Evolutionary conservation across 2,329 filamentous ascomycete genomes (phyloP).

Genomic region (Penicillium sp.): DNA sequence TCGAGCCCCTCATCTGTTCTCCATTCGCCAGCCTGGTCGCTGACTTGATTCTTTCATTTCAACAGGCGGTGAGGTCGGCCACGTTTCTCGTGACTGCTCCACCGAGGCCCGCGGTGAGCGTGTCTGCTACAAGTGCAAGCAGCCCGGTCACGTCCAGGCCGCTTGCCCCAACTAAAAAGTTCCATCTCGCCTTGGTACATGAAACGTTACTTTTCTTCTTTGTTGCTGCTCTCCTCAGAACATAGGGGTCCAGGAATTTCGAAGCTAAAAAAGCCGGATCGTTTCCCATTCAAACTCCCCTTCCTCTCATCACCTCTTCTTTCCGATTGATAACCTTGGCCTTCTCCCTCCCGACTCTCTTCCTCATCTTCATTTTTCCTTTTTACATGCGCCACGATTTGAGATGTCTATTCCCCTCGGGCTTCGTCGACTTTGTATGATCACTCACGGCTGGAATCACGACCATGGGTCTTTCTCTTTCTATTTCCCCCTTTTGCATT

Average conservation of each 20-base stretch:
- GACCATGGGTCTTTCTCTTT: slow-evolving; percentile 22
- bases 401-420: slow-evolving; percentile 22
- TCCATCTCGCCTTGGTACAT: slow-evolving; percentile 6
- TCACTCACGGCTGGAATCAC: slow-evolving; percentile 18
- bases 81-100: slow-evolving; percentile 92
- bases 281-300: slow-evolving; percentile 6
- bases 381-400: slow-evolving; percentile 24
- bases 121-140: slow-evolving; percentile 95
- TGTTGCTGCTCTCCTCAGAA: slow-evolving; percentile 13
- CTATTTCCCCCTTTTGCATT: slow-evolving; percentile 11
- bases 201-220: slow-evolving; percentile 24
- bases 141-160: slow-evolving; percentile 85
- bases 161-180: slow-evolving; percentile 73
- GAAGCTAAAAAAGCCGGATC: neutral
- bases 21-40: neutral
- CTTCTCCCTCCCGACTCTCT: neutral
- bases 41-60: slow-evolving; percentile 3
- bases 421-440: slow-evolving; percentile 17
- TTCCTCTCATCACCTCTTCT: neutral
- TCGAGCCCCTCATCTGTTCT: neutral
- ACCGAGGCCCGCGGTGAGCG: slow-evolving; percentile 87
- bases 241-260: slow-evolving; percentile 11
- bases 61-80: slow-evolving; percentile 75
- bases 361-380: slow-evolving; percentile 2
- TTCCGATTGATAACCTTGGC: neutral